Base-by-base conservation (phyloP, 2,329 filamentous ascomycete species). In the Alternaria sp. region DNA sequence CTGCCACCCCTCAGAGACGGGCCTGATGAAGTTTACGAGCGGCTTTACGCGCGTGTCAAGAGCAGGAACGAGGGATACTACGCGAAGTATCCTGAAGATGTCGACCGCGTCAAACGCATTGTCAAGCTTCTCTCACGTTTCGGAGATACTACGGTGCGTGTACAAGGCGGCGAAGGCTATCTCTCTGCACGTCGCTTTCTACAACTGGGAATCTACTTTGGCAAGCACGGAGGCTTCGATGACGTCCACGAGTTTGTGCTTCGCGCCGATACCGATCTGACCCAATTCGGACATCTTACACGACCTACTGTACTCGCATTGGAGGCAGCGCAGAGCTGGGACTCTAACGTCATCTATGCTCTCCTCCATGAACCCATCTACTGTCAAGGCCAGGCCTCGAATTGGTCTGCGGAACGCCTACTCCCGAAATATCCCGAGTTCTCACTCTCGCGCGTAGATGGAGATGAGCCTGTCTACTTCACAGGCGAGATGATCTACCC, bases 401-500 rank as follows among this genome's bases (percentile, higher is more conserved):
- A 88, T 60, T 97, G 93, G 93, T 89, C 93, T 6, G 91, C 92
- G 3, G 83, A 90, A 43, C 85, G 89, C 3, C 81, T 93, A 57
- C 85, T 90, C 68, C 79, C 85, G 67, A 79, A 62, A 71, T 81
- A 81, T 64, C 76, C 82, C 0, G 80, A 80, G 15, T 89, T 87
- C 76, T 68, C 66, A 1, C 61, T 70, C 7, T 54, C 82, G 3
- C 78, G 77, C 8, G 73, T 79, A 40, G 68, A 81, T 9, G 76
- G 77, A 1, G 78, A 83, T 6, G 76, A 81, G 3, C 89, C 90
- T 0, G 83, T 96, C 21, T 91, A 87, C 79, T 97, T 97, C 81
- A 93, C 92, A 0, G 93, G 94, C 63, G 95, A 98, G 82, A 97
- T 97, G 93, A 87, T 97, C 54, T 97, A 89, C 77, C 90, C 91